Evolutionary conservation across 495 filamentous ascomycete genomes (phyloP), one percentile per base, ranked within the genome.

Genomic region (Usnea hakonensis): DNA sequence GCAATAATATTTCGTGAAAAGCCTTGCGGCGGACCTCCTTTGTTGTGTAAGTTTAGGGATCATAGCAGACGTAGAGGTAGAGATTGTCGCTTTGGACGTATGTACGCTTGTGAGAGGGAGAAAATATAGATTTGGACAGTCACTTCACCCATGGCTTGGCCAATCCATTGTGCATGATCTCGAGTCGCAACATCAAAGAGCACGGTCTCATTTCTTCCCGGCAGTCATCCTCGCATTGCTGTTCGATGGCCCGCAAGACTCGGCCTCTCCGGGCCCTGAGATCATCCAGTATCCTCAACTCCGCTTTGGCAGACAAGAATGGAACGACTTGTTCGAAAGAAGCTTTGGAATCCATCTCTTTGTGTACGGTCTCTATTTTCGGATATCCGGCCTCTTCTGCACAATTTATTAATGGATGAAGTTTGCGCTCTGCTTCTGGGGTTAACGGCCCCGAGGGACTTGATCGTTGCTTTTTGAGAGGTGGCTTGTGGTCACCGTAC

Each of bases 331-430:
- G 48, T 19, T 52, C 48, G 16, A 52, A 8, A 16, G 48, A 13
- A 4, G 8, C 9, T 19, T 52, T 52, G 5, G 48, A 32, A 19
- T 52, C 48, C 14, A 32, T 32, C 6, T 2, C 48, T 52, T 2
- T 88, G 14, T 32, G 48, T 9, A 32, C 32, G 26, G 14, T 52
- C 26, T 32, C 48, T 19, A 9, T 1, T 16, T 32, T 52, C 9
- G 2, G 26, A 9, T 13, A 3, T 30, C 28, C 28, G n/a, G 48
- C 26, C 16, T 52, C 48, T 11, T 32, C 14, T 52, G 16, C 48
- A 2, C 16, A 28, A 52, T 5, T 32, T 28, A 28, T 56, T 33
- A 5, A 43, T 17, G 52, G 30, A 44, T 16, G 50, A 13, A 44
- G 8, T 13, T 38, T 62, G 16, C 38, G 28, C 41, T 62, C 32